phyloP scores from a whole-genome alignment of 2,329 filamentous ascomycete genomes.

The Beauveria rudraprayagi region DNA sequence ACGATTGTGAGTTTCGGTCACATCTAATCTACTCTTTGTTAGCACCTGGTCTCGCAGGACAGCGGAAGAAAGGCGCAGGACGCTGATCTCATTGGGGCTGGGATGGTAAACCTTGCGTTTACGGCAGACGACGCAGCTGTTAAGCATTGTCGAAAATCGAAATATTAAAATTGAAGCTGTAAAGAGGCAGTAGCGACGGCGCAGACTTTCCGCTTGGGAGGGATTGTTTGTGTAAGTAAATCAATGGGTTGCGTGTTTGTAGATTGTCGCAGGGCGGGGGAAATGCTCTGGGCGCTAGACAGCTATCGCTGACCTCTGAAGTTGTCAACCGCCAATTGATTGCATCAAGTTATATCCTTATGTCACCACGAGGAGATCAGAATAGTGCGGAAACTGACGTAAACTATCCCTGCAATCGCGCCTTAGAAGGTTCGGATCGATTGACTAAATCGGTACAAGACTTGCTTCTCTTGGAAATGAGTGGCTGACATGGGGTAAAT shows the following conservation, averaged over 20 bases:
- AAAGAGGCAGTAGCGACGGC: background rate
- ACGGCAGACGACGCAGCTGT: background rate
- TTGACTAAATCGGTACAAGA: too few species aligned
- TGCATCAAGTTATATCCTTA: too few species aligned
- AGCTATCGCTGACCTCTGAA: too few species aligned
- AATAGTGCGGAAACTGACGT: background rate
- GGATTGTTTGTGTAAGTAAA: background rate
- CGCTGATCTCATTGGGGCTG: background rate
- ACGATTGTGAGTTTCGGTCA: background rate
- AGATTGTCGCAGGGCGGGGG: too few species aligned
- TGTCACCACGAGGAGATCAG: background rate
- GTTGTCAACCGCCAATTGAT: too few species aligned
- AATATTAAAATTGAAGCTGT: background rate
- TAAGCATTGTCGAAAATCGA: background rate
- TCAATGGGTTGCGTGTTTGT: too few species aligned
- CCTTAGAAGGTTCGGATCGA: background rate
- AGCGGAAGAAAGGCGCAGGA: background rate
- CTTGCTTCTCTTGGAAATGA: too few species aligned
- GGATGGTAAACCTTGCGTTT: background rate
- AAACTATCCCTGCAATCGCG: background rate
- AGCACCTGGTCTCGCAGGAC: background rate
- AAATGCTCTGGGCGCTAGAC: too few species aligned
- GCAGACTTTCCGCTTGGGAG: background rate
- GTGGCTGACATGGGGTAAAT: too few species aligned
- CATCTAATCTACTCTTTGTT: constrained; percentile 2